Evolutionary conservation across 208 protist genomes (phyloP).

Genomic region (Leptomonas pyrrhocoris): DNA sequence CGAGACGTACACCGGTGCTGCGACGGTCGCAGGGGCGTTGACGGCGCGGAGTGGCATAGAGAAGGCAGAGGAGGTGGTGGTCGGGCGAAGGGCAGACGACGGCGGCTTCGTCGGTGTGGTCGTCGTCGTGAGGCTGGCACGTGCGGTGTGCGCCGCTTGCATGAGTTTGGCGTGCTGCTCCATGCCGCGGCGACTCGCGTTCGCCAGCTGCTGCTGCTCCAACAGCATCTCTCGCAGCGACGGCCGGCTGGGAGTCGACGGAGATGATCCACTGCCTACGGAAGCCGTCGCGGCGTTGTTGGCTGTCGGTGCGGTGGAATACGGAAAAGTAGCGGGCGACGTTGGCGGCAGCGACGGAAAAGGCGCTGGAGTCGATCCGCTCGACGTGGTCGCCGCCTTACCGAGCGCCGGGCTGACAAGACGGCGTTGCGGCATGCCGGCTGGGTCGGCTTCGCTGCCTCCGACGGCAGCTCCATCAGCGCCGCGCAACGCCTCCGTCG

Average conservation of each 20-base stretch:
- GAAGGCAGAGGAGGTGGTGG: neutral
- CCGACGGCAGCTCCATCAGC: neutral
- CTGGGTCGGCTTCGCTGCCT: neutral
- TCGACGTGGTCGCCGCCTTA: neutral
- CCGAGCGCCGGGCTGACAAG: conserved; percentile 7
- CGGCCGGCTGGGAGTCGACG: neutral
- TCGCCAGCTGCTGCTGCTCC: conserved; percentile 62
- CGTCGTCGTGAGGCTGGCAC: neutral
- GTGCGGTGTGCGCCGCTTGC: conserved; percentile 29
- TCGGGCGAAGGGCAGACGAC: neutral
- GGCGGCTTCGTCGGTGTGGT: conserved; percentile 4
- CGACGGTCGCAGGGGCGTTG: too few species aligned
- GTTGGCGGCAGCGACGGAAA: neutral
- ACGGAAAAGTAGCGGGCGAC: neutral
- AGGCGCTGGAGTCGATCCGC: too few species aligned
- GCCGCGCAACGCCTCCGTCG: conserved; percentile 3
- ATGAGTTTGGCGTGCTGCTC: conserved; percentile 52
- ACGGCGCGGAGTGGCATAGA: too few species aligned
- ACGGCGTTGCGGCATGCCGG: neutral
- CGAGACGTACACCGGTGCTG: too few species aligned
- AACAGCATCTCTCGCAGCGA: conserved; percentile 69
- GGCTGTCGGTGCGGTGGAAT: neutral
- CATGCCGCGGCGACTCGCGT: conserved; percentile 35
- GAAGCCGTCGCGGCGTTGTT: neutral
- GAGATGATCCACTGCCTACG: neutral